A percentile compares a stretch with the other conserved stretches of the same genome.
phyloP scores from a whole-genome alignment of 2,329 filamentous ascomycete genomes.

The Arthrobotrys iridis region DNA sequence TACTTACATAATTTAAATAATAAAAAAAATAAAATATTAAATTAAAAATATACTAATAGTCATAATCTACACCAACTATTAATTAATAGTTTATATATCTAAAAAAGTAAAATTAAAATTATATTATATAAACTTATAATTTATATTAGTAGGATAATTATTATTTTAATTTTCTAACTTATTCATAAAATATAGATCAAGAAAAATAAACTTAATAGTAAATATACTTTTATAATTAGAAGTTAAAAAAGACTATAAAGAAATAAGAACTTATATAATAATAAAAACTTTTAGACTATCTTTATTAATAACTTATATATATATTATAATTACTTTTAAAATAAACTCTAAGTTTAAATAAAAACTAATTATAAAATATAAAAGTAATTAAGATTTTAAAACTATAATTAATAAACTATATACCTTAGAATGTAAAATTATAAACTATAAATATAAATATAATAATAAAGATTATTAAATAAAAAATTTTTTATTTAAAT shows the following conservation, averaged over 20 bases:
- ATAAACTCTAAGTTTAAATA: constrained; percentile 2
- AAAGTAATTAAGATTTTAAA: not conserved
- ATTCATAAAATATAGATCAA: not conserved
- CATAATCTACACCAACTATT: constrained; percentile 1
- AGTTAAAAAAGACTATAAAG: not conserved
- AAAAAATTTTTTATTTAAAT: too few relatives aligned
- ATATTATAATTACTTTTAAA: constrained; percentile 1
- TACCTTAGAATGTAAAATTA: not conserved
- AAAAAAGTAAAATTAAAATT: constrained; percentile 2
- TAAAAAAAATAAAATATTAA: constrained; percentile 1
- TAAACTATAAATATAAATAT: not conserved
- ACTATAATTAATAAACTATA: not conserved
- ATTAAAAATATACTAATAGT: constrained; percentile 3
- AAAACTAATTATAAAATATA: not conserved
- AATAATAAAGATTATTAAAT: not conserved
- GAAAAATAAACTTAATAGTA: not conserved
- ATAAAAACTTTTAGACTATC: not conserved
- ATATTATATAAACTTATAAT: constrained; percentile 1
- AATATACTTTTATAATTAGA: not conserved
- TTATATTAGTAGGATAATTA: not conserved
- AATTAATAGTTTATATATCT: not conserved
- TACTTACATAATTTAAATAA: not conserved
- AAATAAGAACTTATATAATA: not conserved
- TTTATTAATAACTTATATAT: not conserved
- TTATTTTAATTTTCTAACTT: not conserved